Conservation (phyloP, 1,284 basidiomycete species). For the Phellopilus nigrolimitatus region DNA sequence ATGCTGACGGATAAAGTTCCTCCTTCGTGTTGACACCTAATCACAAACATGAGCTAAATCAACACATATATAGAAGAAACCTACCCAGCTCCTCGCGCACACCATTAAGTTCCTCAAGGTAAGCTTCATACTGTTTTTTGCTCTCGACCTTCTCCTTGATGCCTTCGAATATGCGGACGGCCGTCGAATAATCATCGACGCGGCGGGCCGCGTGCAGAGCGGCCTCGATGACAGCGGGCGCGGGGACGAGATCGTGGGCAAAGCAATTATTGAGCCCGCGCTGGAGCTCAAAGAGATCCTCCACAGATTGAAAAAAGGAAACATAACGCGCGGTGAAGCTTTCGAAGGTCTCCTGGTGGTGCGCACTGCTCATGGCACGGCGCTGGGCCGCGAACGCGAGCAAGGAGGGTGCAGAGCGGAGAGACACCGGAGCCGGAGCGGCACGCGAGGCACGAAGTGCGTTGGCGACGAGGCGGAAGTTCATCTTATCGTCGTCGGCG, state of each 20-base stretch:
- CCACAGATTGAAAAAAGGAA: constrained; percentile 86
- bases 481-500: constrained; percentile 12
- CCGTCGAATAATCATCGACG: constrained; percentile 96
- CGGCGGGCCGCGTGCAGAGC: constrained; percentile 87
- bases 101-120: constrained; percentile 82
- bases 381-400: constrained; percentile 11
- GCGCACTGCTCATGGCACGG: constrained; percentile 26
- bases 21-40: constrained; percentile 42
- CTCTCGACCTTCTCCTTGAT: constrained; percentile 94
- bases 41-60: constrained; percentile 10
- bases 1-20: constrained; percentile 37
- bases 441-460: constrained; percentile 17
- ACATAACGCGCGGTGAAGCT: constrained; percentile 92
- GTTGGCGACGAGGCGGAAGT: constrained; percentile 13
- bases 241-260: constrained; percentile 95
- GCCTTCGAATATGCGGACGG: constrained; percentile 92
- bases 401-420: constrained; percentile 1
- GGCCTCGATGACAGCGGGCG: constrained; percentile 84
- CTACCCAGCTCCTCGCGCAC: constrained; percentile 86
- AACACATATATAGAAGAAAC: constrained; percentile 35
- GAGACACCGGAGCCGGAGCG: background rate
- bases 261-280: constrained; percentile 99
- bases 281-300: constrained; percentile 97
- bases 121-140: constrained; percentile 86
- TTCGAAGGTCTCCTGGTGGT: constrained; percentile 90